Evolutionary conservation across 2,329 filamentous ascomycete species (phyloP).

Genomic region (Botrytis hyacinthi): DNA sequence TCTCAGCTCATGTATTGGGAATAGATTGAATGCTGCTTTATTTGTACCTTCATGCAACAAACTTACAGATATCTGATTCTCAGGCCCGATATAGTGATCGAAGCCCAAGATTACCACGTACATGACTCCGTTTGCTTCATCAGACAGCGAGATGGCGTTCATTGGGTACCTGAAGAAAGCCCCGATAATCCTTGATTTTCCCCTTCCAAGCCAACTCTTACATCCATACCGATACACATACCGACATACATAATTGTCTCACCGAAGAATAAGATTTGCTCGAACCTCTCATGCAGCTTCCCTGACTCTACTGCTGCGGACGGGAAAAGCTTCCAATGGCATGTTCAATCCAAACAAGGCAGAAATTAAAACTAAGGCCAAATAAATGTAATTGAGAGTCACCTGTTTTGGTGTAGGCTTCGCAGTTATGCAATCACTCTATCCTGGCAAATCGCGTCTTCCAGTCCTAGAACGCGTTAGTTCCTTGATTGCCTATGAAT

Average conservation of each 20-base stretch:
- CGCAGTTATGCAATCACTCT: conserved; percentile 5
- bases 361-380: conserved; percentile 7
- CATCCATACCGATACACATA: background rate
- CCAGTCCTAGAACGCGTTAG: conserved; percentile 9
- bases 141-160: conserved; percentile 1
- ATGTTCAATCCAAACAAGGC: conserved; percentile 10
- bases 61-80: background rate
- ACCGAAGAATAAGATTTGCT: conserved; percentile 6
- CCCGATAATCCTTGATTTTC: conserved; percentile 7
- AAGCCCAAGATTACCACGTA: conserved; percentile 2
- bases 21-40: conserved; percentile 14
- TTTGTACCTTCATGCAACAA: background rate
- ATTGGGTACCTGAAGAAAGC: background rate
- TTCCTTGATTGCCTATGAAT: conserved; percentile 10
- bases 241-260: background rate
- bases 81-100: background rate
- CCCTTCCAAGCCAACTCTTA: background rate
- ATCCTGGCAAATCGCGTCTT: conserved; percentile 13
- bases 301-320: background rate
- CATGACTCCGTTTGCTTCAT: conserved; percentile 10
- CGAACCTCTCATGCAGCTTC: conserved; percentile 11
- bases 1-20: background rate
- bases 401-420: conserved; percentile 16
- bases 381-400: background rate
- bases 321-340: background rate